A percentile compares a stretch with the other conserved stretches of the same genome.
Evolutionary conservation across 371 early-diverging fungal species (phyloP).

Genomic region (Mucor mucedo): DNA sequence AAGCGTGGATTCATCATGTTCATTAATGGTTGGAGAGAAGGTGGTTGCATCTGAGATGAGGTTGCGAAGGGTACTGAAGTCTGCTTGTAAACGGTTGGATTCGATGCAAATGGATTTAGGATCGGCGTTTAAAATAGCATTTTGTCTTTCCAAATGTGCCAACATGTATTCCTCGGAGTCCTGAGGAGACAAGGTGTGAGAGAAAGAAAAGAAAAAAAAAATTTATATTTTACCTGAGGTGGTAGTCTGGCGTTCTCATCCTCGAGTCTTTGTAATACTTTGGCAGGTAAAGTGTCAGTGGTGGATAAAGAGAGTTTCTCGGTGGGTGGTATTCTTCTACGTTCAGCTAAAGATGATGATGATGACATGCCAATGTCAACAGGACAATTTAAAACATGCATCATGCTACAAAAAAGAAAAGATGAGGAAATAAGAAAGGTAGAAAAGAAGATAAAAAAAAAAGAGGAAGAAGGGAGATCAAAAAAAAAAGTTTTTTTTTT

Average conservation of each 20-base stretch:
- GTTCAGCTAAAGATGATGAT: slow-evolving; percentile 30
- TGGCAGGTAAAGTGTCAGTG: slow-evolving; percentile 4
- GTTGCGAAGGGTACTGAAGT: slow-evolving; percentile 57
- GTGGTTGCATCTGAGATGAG: slow-evolving; percentile 54
- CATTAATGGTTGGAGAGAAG: slow-evolving; percentile 30
- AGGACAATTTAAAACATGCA: no score
- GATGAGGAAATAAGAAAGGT: not conserved
- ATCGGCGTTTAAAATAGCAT: slow-evolving; percentile 60
- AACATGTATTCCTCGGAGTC: slow-evolving; percentile 62
- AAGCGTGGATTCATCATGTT: slow-evolving; percentile 16
- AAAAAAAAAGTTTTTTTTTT: slow-evolving; percentile 14
- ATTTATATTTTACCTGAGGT: no score
- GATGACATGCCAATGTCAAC: slow-evolving; percentile 16
- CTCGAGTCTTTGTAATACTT: slow-evolving; percentile 41
- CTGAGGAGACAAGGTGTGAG: slow-evolving; percentile 25
- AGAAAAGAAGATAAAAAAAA: not conserved
- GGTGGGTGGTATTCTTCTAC: slow-evolving; percentile 23
- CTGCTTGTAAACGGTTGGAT: slow-evolving; percentile 60
- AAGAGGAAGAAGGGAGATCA: not conserved
- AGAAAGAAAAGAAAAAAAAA: no score
- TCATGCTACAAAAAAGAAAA: not conserved
- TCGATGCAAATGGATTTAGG: slow-evolving; percentile 66
- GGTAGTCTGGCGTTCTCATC: slow-evolving; percentile 52
- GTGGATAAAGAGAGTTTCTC: slow-evolving; percentile 26
- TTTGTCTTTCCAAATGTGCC: slow-evolving; percentile 64